These are phyloP conservation scores for Acmispon strigosus DNA, from an alignment of 306 rosid genomes.

Conservation along the genomic window DNA sequence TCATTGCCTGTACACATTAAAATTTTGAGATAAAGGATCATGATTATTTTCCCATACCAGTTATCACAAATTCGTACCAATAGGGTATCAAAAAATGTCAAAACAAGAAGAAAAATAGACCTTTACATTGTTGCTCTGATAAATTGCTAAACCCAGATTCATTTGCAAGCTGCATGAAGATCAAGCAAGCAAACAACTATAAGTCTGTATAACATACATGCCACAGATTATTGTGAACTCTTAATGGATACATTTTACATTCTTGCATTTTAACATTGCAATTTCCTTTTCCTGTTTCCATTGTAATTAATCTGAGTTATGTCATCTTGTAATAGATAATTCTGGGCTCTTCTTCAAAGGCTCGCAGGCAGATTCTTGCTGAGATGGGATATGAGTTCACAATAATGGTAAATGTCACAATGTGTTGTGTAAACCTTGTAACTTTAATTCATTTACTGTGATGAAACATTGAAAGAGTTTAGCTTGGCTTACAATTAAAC, in stretches of 20 bases:
- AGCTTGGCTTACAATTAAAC: slow-evolving; percentile 36
- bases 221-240: neutral
- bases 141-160: slow-evolving; percentile 61
- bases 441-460: neutral
- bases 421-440: neutral
- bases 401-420: slow-evolving; percentile 42
- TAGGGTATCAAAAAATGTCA: neutral
- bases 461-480: slow-evolving; percentile 4
- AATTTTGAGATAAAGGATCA: neutral
- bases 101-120: slow-evolving; percentile 12
- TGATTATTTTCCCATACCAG: neutral
- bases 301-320: neutral
- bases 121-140: slow-evolving; percentile 47
- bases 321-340: slow-evolving; percentile 45
- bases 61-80: neutral
- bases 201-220: neutral
- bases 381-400: slow-evolving; percentile 86
- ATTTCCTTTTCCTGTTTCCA: neutral
- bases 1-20: slow-evolving; percentile 38
- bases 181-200: slow-evolving; percentile 5
- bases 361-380: slow-evolving; percentile 64
- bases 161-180: slow-evolving; percentile 37
- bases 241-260: neutral
- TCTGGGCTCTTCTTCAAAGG: slow-evolving; percentile 82
- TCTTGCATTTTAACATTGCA: neutral